Evolutionary conservation across 306 rosid genomes (phyloP), one percentile per base, ranked within the genome.

Genomic region (Fragaria iinumae): DNA sequence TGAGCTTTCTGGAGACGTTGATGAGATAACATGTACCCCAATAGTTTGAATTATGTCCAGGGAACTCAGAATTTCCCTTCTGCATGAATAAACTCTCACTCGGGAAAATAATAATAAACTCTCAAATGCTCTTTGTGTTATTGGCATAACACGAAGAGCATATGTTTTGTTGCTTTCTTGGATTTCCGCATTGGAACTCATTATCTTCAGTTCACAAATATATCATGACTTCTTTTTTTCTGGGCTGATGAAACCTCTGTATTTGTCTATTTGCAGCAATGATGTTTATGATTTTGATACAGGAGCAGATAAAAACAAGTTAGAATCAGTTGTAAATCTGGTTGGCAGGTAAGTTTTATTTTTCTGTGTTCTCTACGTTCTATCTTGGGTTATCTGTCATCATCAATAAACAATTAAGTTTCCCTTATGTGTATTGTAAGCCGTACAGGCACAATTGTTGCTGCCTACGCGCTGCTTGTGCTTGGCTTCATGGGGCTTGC

Each of bases 221-320:
- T 11, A 11, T 4, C 0, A 57, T 23, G 64, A 57, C 64, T 57
- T 10, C 32, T 10, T 55, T 56, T 32, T 13, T 9, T 21, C 16
- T 23, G 16, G 64, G 17, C 64, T 57, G 34, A 57, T 57, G 11
- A 57, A 21, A 23, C 64, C 74, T 45, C 10, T 11, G 2, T 67
- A 2, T 73, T 63, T 62, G 47, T 56, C 56, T 53, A 32, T 36
- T 57, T 64, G 83, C 91, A 93, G 97, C 89, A 93, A 93, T 68
- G 98, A 93, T 75, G 97, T 88, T 47, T 90, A 91, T 45, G 98
- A 93, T 87, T 91, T 87, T 18, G 95, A 90, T 67, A 93, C 98
- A 57, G 98, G 97, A 87, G 98, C 91, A 44, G 97, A 91, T 77
- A 86, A 86, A 86, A 80, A 90, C 87, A 93, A 93, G 80, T 84